A percentile compares a stretch with the other conserved stretches of the same genome.
Conservation (phyloP, 2,329 filamentous ascomycete species). For the Magnaporthiopsis incrustans region DNA sequence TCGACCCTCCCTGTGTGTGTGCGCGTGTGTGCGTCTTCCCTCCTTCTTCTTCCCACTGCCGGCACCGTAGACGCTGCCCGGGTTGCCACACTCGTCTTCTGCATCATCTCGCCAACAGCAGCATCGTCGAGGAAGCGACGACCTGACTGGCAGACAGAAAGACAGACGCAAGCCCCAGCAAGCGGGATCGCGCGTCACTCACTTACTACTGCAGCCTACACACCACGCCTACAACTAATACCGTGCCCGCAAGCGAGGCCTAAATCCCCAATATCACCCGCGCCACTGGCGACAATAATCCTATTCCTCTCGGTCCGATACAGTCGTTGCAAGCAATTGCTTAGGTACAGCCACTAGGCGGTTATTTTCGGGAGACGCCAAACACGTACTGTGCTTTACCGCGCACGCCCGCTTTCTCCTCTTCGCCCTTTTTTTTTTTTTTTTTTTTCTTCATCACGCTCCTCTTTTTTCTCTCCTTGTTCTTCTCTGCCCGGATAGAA, state of each 20-base stretch:
- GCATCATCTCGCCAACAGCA: not conserved
- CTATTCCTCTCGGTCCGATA: not conserved
- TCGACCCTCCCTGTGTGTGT: not conserved
- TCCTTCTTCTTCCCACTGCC: constrained; percentile 2
- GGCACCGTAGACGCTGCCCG: not conserved
- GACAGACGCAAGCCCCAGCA: not conserved
- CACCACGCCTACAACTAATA: not conserved
- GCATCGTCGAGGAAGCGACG: not conserved
- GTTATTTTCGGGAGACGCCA: not conserved
- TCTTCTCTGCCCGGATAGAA: not conserved
- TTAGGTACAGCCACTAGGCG: not conserved
- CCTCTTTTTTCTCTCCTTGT: not conserved
- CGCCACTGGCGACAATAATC: not conserved
- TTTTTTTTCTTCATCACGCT: not conserved
- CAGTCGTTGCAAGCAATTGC: not conserved
- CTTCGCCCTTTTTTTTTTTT: constrained; percentile 12
- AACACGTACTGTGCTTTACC: not conserved
- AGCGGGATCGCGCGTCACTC: not conserved
- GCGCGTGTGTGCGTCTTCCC: too few species aligned
- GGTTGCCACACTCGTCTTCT: not conserved
- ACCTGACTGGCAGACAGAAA: not conserved
- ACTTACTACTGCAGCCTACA: not conserved
- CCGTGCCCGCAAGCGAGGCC: not conserved
- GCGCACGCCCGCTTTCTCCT: constrained; percentile 9
- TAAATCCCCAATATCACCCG: not conserved